Conservation (phyloP, 176 grass and related monocot genomes). For the Dactylis glomerata region DNA sequence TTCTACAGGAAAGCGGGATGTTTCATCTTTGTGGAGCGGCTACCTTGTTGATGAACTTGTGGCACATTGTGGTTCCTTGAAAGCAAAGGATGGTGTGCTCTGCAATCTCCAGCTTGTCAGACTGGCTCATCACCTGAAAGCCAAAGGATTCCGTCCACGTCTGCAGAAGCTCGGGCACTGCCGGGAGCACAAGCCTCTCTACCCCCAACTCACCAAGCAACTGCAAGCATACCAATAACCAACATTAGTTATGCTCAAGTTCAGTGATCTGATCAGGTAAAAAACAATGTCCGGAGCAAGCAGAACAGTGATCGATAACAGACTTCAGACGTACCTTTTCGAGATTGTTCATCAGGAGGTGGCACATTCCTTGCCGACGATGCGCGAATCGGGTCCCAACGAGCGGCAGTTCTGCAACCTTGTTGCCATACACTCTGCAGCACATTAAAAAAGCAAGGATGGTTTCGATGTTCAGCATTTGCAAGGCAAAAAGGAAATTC, state of each 20-base stretch:
- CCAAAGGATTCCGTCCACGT: constrained; percentile 43
- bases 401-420: constrained; percentile 62
- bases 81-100: constrained; percentile 47
- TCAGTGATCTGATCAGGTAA: background rate
- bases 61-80: constrained; percentile 48
- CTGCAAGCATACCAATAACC: constrained; percentile 15
- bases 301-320: background rate
- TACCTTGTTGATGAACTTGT: background rate
- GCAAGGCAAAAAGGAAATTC: background rate
- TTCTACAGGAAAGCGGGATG: background rate
- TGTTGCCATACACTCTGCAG: constrained; percentile 44
- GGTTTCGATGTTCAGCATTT: background rate
- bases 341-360: constrained; percentile 35
- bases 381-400: constrained; percentile 44
- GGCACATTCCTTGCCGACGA: constrained; percentile 52
- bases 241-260: background rate
- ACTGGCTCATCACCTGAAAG: constrained; percentile 22
- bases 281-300: background rate
- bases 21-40: background rate
- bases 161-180: constrained; percentile 32
- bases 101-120: constrained; percentile 16
- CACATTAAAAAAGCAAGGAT: background rate
- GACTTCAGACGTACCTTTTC: constrained; percentile 23
- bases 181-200: constrained; percentile 42
- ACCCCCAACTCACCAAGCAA: constrained; percentile 33